Conservation (phyloP, 306 rosid species). For the Hippophae gyantsensis region DNA sequence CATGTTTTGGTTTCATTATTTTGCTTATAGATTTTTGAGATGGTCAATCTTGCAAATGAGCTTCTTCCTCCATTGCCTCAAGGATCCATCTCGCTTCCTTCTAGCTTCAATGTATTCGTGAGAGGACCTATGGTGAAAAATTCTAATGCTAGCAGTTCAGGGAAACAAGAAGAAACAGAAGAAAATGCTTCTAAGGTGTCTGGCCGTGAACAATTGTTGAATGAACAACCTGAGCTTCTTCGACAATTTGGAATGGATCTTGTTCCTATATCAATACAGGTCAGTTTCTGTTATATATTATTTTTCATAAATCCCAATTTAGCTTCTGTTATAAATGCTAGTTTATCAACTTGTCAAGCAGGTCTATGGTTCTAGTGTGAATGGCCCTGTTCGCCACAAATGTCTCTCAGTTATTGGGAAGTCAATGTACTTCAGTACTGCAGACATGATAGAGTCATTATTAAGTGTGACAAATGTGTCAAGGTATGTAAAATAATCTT, state of each 20-base stretch:
- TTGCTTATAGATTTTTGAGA: constrained; percentile 69
- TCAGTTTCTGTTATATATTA: constrained; percentile 18
- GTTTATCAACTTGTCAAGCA: constrained; percentile 26
- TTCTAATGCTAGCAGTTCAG: constrained; percentile 56
- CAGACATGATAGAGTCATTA: constrained; percentile 92
- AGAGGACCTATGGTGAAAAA: constrained; percentile 66
- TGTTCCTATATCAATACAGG: constrained; percentile 86
- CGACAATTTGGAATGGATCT: constrained; percentile 91
- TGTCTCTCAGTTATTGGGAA: constrained; percentile 91
- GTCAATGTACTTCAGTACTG: constrained; percentile 83
- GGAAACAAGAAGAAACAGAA: constrained; percentile 59
- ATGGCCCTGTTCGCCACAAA: constrained; percentile 91
- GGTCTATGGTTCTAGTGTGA: constrained; percentile 97
- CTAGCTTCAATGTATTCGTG: constrained; percentile 54
- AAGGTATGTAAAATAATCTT: constrained; percentile 41
- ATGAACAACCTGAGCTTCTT: constrained; percentile 86
- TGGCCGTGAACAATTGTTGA: constrained; percentile 78
- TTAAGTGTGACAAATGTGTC: constrained; percentile 74
- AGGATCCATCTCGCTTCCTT: constrained; percentile 79
- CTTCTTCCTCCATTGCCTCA: constrained; percentile 93
- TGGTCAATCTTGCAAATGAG: constrained; percentile 93
- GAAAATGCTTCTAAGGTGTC: constrained; percentile 57
- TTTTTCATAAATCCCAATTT: background rate
- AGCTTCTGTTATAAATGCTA: constrained; percentile 11
- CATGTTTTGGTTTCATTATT: background rate